Percentiles rank a stretch among this genome's conserved stretches.
These are phyloP conservation scores for Xylaria sp. DNA, from an alignment of 2,329 filamentous ascomycete species.

Conservation along the genomic window DNA sequence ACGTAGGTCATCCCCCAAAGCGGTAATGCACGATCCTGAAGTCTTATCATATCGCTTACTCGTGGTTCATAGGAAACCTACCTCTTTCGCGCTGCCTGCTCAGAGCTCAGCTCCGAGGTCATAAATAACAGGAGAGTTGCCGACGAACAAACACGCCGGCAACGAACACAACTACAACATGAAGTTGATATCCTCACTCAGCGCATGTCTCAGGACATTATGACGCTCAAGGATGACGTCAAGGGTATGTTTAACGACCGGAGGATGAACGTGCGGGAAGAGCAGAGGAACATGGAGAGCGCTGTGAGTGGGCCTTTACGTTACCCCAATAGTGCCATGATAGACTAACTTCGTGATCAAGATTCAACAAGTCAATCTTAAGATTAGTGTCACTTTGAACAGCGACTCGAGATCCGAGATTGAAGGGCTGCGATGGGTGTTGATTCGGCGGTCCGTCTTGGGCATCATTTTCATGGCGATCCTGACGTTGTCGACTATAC, in stretches of 20 bases:
- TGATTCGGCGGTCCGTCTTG: slow-evolving; percentile 71
- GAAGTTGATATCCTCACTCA: slow-evolving; percentile 94
- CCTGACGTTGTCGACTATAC: slow-evolving; percentile 67
- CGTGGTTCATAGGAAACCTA: slow-evolving; percentile 74
- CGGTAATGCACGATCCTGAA: slow-evolving; percentile 21
- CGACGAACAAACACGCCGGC: slow-evolving; percentile 83
- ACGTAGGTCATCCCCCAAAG: slow-evolving; percentile 55
- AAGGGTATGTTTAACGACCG: slow-evolving; percentile 96
- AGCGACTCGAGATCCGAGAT: slow-evolving; percentile 93
- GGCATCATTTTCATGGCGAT: slow-evolving; percentile 75
- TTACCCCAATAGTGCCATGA: slow-evolving; percentile 10
- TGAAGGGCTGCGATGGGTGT: slow-evolving; percentile 89
- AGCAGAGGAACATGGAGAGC: slow-evolving; percentile 86
- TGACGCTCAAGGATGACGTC: slow-evolving; percentile 87
- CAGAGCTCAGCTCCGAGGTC: slow-evolving; percentile 89
- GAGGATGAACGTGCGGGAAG: slow-evolving; percentile 89
- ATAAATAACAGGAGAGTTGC: slow-evolving; percentile 79
- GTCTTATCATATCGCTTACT: slow-evolving; percentile 13
- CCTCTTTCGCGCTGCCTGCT: slow-evolving; percentile 92
- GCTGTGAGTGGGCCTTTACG: slow-evolving; percentile 64
- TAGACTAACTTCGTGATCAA: slow-evolving; percentile 49
- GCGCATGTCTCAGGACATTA: slow-evolving; percentile 83
- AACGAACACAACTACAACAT: slow-evolving; percentile 88
- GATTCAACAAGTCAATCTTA: slow-evolving; percentile 96
- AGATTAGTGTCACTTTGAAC: slow-evolving; percentile 90